phyloP scores from a whole-genome alignment of 2,329 filamentous ascomycete genomes.

The Hypoxylon sp. region DNA sequence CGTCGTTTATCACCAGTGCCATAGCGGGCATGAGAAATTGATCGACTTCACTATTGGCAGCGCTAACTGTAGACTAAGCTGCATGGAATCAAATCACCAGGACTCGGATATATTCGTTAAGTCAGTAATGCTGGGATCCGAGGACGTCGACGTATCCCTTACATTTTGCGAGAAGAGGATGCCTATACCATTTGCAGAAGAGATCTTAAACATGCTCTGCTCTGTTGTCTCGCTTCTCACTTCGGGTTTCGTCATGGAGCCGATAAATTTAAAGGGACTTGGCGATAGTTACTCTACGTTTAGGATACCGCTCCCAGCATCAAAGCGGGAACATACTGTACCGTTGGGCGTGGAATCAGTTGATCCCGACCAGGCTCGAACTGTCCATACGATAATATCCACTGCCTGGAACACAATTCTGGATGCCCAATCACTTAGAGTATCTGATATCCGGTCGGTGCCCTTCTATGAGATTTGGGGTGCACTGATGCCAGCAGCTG shows the following conservation, averaged over 20 bases:
- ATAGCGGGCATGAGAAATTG: conserved; percentile 58
- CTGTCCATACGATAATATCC: conserved; percentile 61
- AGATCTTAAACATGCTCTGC: conserved; percentile 63
- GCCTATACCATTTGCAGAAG: conserved; percentile 59
- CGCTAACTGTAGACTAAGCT: conserved; percentile 62
- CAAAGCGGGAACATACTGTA: conserved; percentile 46
- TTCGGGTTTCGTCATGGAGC: conserved; percentile 63
- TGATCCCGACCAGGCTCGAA: conserved; percentile 58
- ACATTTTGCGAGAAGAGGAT: conserved; percentile 64
- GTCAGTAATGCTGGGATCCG: conserved; percentile 58
- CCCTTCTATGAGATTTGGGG: conserved; percentile 68
- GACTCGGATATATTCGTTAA: conserved; percentile 64
- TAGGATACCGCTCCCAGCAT: conserved; percentile 60
- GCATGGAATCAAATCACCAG: conserved; percentile 59
- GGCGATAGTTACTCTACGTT: conserved; percentile 59
- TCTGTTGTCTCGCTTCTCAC: conserved; percentile 64
- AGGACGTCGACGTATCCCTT: conserved; percentile 61
- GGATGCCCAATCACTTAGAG: conserved; percentile 57
- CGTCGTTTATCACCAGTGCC: conserved; percentile 66
- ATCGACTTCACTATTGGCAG: conserved; percentile 62
- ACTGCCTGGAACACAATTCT: conserved; percentile 63
- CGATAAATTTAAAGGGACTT: conserved; percentile 61
- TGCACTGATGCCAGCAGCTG: conserved; percentile 64
- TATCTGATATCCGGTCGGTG: conserved; percentile 62
- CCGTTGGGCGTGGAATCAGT: conserved; percentile 53